phyloP scores from a whole-genome alignment of 176 grass and related monocot genomes.

The Zea mays region DNA sequence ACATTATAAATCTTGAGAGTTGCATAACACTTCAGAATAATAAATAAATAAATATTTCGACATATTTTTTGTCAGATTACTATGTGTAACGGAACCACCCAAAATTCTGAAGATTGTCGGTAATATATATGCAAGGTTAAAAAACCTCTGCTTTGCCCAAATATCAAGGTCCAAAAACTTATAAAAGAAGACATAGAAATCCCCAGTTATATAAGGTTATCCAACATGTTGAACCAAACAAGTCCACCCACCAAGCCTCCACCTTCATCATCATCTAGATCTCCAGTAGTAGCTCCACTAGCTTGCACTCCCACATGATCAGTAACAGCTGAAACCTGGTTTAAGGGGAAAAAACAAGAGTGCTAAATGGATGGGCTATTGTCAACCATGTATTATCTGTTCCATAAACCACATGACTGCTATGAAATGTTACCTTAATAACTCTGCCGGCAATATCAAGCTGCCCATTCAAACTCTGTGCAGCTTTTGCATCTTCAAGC shows the following conservation, averaged over 20 bases:
- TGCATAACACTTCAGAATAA: neutral
- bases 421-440: conserved; percentile 68
- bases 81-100: neutral
- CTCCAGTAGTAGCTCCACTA: conserved; percentile 62
- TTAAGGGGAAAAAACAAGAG: conserved; percentile 9
- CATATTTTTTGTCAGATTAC: conserved; percentile 6
- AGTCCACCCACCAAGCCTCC: conserved; percentile 80
- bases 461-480: conserved; percentile 95
- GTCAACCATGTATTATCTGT: conserved; percentile 19
- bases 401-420: conserved; percentile 1
- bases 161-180: neutral
- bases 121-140: neutral
- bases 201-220: neutral
- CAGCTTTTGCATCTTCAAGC: conserved; percentile 98
- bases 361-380: neutral
- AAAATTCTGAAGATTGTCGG: neutral
- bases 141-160: no score
- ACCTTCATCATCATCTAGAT: conserved; percentile 97
- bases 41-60: neutral
- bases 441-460: conserved; percentile 96
- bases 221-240: neutral
- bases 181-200: conserved; percentile 5
- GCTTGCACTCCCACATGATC: conserved; percentile 75
- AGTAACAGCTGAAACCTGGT: conserved; percentile 94
- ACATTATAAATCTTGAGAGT: neutral